Evolutionary conservation across 371 early-diverging fungal genomes (phyloP).

Genomic region (Zychaea mexicana): DNA sequence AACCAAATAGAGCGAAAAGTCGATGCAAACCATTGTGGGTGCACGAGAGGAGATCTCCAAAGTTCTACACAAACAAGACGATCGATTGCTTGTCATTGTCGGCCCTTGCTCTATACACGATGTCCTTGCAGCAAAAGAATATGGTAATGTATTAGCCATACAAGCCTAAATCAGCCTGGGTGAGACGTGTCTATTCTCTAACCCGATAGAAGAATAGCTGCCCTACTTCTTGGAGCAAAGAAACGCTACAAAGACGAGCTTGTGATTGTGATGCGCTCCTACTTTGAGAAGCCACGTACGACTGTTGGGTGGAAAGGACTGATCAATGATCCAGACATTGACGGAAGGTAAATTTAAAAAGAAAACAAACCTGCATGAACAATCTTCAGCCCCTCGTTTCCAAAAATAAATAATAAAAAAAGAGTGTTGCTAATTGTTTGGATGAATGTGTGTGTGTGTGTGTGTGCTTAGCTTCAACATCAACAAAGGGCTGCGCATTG

Average conservation of each 20-base stretch:
- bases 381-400: not conserved
- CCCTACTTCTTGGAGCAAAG: slow-evolving; percentile 35
- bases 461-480: slow-evolving; percentile 66
- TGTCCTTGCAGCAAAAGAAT: slow-evolving; percentile 82
- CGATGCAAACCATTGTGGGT: slow-evolving; percentile 34
- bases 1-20: slow-evolving; percentile 26
- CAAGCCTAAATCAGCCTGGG: not conserved
- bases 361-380: not conserved
- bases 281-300: slow-evolving; percentile 95
- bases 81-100: slow-evolving; percentile 83
- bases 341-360: slow-evolving; percentile 57
- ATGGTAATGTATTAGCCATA: too few relatives aligned
- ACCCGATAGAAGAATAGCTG: slow-evolving; percentile 15
- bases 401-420: too few relatives aligned
- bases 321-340: slow-evolving; percentile 89
- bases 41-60: slow-evolving; percentile 64
- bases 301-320: slow-evolving; percentile 95
- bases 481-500: slow-evolving; percentile 89
- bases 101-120: slow-evolving; percentile 98
- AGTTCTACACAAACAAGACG: slow-evolving; percentile 79
- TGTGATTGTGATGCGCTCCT: slow-evolving; percentile 87
- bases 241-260: slow-evolving; percentile 61
- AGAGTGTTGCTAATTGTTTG: too few relatives aligned
- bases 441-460: too few relatives aligned
- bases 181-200: not conserved